Evolutionary conservation across 176 grass and related monocot genomes (phyloP), one percentile per base, ranked within the genome.

Genomic region (Zoysia pacifica): DNA sequence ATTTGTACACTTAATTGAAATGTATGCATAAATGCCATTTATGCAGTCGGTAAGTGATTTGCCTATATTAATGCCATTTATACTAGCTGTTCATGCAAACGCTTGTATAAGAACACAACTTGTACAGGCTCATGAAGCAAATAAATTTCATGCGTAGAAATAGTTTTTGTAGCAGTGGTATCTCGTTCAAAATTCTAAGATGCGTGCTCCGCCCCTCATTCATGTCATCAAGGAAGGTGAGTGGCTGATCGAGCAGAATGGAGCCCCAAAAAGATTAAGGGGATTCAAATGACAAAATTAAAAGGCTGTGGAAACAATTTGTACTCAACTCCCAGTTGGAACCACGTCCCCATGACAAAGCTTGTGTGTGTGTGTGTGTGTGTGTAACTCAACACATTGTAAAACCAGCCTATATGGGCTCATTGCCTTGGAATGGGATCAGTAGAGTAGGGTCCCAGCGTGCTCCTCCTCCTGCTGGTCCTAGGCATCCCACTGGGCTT

Each of bases 401-500:
- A 45, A 28, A 51, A 44, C 38, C 69, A 74, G 10, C 19, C 60
- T 56, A 36, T 6, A 14, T 40, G 11, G 8, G 61, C 16, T 35
- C 48, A 69, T 2, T 69, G 70, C 49, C 63, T 65, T 5, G 38
- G 38, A 43, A 42, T 16, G 38, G 40, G 36, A 79, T 93, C 78
- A 89, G 69, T 81, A 75, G 53, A 93, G 69, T 74, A 87, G 49
- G 89, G 78, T 74, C 83, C 70, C 11, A 88, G 91, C 15, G 75
- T 82, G 65, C 81, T 84, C 73, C 77, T 81, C 52, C 62, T 79
- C 15, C 72, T 82, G 65, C 81, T 84, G 69, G 74, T 81, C 52
- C 62, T 79, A 62, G 81, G 68, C 58, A 90, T 18, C 55, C 48
- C 76, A 20, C 74, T 63, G 20, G 48, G 47, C 2, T 58, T 58